Conservation (phyloP, 352 stramenopile species). For the Phytophthora citricola region DNA sequence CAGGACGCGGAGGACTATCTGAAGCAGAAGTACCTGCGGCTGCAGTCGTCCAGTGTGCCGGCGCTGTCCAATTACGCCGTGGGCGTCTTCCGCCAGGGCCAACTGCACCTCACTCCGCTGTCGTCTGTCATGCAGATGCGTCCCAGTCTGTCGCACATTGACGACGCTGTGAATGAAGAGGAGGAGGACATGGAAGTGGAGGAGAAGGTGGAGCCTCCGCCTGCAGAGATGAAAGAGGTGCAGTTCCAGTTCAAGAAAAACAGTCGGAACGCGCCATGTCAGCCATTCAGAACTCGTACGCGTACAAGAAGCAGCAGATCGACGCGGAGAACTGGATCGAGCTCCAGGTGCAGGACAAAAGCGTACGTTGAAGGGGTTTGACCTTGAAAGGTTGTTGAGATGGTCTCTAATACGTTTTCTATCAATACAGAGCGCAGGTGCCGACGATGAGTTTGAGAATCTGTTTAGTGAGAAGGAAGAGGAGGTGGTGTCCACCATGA, state of each 20-base stretch:
- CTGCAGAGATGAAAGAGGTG: constrained; percentile 75
- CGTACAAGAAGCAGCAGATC: constrained; percentile 85
- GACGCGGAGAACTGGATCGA: constrained; percentile 82
- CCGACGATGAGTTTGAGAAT: constrained; percentile 82
- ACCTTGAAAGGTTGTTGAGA: constrained; percentile 6
- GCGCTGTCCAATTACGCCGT: constrained; percentile 83
- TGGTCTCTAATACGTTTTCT: neutral
- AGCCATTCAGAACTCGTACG: constrained; percentile 86
- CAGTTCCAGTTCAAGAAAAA: constrained; percentile 92
- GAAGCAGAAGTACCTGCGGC: constrained; percentile 71
- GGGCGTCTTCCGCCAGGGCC: constrained; percentile 79
- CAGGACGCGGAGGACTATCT: constrained; percentile 82
- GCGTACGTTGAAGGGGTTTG: constrained; percentile 43
- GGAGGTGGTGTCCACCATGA: constrained; percentile 74
- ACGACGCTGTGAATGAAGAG: constrained; percentile 75
- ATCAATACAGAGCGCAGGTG: constrained; percentile 35
- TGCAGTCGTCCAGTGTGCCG: constrained; percentile 70
- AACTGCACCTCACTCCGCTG: constrained; percentile 82
- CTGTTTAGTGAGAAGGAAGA: constrained; percentile 86
- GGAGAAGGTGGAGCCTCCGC: constrained; percentile 54
- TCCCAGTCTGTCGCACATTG: constrained; percentile 78
- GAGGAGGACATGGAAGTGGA: constrained; percentile 70
- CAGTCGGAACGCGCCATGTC: constrained; percentile 80
- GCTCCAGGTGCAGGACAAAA: constrained; percentile 74
- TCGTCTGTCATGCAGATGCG: constrained; percentile 82